Conservation (phyloP, 371 early-diverging fungal genomes). For the Apophysomyces elegans region DNA sequence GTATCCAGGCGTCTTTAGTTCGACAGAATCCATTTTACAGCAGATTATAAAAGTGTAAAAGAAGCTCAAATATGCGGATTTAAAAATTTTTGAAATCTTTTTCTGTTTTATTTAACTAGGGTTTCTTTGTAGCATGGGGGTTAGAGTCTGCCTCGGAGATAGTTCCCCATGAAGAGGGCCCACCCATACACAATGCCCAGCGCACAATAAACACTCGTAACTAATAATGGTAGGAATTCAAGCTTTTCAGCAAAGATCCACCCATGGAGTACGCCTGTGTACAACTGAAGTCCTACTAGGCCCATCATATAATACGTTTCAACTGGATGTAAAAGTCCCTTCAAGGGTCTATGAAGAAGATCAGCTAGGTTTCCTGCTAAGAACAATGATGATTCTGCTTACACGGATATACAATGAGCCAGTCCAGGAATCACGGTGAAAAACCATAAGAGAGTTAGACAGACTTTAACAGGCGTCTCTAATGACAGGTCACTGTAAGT, state of each 20-base stretch:
- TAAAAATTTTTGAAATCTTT: constrained; percentile 15
- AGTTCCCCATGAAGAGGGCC: constrained; percentile 49
- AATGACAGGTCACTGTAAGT: not conserved
- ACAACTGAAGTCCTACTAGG: constrained; percentile 63
- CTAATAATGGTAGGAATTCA: constrained; percentile 84
- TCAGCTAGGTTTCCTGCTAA: not conserved
- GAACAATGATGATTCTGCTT: not conserved
- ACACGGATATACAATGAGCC: constrained; percentile 49
- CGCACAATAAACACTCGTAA: constrained; percentile 80
- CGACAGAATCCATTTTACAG: constrained; percentile 41
- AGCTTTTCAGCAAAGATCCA: constrained; percentile 53
- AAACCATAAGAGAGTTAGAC: constrained; percentile 61
- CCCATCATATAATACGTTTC: constrained; percentile 75
- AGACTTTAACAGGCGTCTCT: constrained; percentile 71
- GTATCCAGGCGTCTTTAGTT: constrained; percentile 36
- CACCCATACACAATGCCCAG: constrained; percentile 82
- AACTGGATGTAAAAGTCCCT: constrained; percentile 29
- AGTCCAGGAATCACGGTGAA: constrained; percentile 54
- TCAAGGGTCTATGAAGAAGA: constrained; percentile 28
- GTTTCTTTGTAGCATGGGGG: constrained; percentile 11
- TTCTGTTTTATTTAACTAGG: not conserved
- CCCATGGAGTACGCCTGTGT: constrained; percentile 60
- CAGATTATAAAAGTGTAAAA: not conserved
- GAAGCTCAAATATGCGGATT: too few species aligned
- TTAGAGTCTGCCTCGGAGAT: constrained; percentile 20